phyloP scores from a whole-genome alignment of 2,329 filamentous ascomycete species.

The Ascochyta pisi region DNA sequence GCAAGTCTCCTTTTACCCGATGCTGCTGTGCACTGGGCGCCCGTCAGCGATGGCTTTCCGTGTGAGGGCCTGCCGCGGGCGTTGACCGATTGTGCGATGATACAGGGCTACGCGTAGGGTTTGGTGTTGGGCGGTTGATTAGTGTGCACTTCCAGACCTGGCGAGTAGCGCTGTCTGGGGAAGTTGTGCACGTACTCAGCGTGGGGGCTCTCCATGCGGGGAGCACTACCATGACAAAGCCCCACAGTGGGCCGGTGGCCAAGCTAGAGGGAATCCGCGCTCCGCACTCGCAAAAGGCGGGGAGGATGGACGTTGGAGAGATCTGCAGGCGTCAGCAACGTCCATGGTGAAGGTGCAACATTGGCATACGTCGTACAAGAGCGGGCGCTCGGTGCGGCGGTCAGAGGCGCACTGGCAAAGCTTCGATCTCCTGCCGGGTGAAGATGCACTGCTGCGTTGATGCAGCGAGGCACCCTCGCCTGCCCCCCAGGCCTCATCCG shows the following conservation, averaged over 20 bases:
- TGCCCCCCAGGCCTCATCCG: slow-evolving; percentile 29
- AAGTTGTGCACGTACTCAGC: slow-evolving; percentile 12
- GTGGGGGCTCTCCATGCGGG: slow-evolving; percentile 10
- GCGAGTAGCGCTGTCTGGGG: slow-evolving; percentile 6
- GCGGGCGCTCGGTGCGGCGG: slow-evolving; percentile 6
- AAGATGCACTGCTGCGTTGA: slow-evolving; percentile 6
- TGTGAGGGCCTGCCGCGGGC: slow-evolving; percentile 12
- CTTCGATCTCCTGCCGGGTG: slow-evolving; percentile 32
- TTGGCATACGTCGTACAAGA: slow-evolving; percentile 12
- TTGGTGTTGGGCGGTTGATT: slow-evolving; percentile 10
- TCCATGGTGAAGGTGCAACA: not conserved
- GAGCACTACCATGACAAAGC: not conserved
- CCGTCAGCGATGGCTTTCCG: slow-evolving; percentile 27
- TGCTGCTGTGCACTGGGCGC: slow-evolving; percentile 17
- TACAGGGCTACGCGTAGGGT: too few relatives aligned
- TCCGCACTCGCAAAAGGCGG: slow-evolving; percentile 12
- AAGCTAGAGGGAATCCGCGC: slow-evolving; percentile 15
- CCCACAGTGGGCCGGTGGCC: slow-evolving; percentile 8
- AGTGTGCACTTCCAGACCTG: not conserved
- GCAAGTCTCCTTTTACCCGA: slow-evolving; percentile 44
- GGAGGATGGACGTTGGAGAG: slow-evolving; percentile 2
- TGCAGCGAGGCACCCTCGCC: slow-evolving; percentile 6
- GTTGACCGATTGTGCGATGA: not conserved
- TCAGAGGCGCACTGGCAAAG: slow-evolving; percentile 29
- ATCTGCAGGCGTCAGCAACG: slow-evolving; percentile 11